Evolutionary conservation across 352 stramenopile genomes (phyloP).

Genomic region (Pythium phragmiticola): DNA sequence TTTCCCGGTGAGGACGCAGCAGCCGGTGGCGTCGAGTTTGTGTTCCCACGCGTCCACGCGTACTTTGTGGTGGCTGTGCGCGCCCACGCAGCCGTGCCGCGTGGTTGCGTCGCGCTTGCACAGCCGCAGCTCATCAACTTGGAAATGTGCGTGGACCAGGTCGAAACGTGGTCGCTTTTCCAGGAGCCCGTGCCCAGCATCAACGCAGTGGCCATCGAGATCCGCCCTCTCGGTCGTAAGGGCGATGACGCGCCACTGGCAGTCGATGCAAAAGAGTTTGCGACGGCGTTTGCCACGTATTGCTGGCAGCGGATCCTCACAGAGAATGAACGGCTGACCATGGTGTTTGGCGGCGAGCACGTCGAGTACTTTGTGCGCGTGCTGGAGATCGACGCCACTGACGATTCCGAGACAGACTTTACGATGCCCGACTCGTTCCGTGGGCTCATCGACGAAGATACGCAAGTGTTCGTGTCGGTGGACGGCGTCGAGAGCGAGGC

Average conservation of each 20-base stretch:
- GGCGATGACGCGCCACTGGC: conserved; percentile 15
- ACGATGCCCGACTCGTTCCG: conserved; percentile 85
- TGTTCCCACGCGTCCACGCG: conserved; percentile 66
- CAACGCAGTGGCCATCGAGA: conserved; percentile 63
- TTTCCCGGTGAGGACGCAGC: conserved; percentile 33
- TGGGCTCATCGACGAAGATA: conserved; percentile 57
- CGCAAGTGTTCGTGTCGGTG: conserved; percentile 54
- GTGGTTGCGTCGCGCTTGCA: conserved; percentile 58
- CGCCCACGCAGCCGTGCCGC: conserved; percentile 35
- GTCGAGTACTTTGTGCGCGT: conserved; percentile 70
- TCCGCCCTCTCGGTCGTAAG: conserved; percentile 48
- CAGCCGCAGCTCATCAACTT: conserved; percentile 76
- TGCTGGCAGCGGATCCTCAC: conserved; percentile 65
- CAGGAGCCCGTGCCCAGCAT: conserved; percentile 41
- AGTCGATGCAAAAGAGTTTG: conserved; percentile 54
- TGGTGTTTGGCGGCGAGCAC: conserved; percentile 45
- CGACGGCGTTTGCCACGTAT: conserved; percentile 48
- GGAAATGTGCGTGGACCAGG: conserved; percentile 72
- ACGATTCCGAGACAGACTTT: conserved; percentile 77
- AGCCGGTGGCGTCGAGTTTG: conserved; percentile 31
- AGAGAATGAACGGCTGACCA: conserved; percentile 74
- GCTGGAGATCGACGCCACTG: conserved; percentile 64
- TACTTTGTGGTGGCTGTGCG: conserved; percentile 73
- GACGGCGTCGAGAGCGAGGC: conserved; percentile 37
- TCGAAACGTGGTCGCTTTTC: conserved; percentile 77